Evolutionary conservation across 805 yeast genomes (phyloP).

Genomic region (Myxozyma vanderwaltii): DNA sequence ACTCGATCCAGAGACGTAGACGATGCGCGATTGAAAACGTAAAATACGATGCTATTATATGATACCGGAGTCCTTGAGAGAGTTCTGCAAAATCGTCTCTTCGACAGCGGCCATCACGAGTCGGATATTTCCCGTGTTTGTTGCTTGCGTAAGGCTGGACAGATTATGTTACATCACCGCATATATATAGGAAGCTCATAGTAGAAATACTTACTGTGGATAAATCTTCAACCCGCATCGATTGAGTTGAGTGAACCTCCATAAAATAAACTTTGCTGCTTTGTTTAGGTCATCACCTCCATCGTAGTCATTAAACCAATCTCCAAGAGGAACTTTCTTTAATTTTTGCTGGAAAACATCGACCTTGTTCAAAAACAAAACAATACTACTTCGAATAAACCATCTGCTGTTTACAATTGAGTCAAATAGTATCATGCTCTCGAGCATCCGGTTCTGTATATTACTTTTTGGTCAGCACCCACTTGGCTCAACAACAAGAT

Average conservation of each 20-base stretch:
- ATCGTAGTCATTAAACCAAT: conserved; percentile 79
- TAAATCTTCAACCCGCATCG: conserved; percentile 78
- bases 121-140: conserved; percentile 86
- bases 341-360: conserved; percentile 87
- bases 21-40: neutral
- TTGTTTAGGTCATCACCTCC: conserved; percentile 84
- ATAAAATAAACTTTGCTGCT: conserved; percentile 86
- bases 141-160: conserved; percentile 72
- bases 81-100: conserved; percentile 75
- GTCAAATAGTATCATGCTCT: conserved; percentile 80
- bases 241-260: conserved; percentile 86
- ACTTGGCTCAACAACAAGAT: neutral
- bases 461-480: neutral
- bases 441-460: conserved; percentile 67
- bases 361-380: conserved; percentile 83
- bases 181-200: neutral
- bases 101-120: conserved; percentile 82
- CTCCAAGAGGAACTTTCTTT: conserved; percentile 76
- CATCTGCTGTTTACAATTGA: conserved; percentile 90
- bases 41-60: conserved; percentile 45
- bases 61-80: conserved; percentile 74
- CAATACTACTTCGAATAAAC: conserved; percentile 86
- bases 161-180: neutral
- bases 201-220: conserved; percentile 57
- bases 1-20: neutral